Base-by-base conservation (phyloP, 148 eudicot genomes). In the Camellia granthamiana region DNA sequence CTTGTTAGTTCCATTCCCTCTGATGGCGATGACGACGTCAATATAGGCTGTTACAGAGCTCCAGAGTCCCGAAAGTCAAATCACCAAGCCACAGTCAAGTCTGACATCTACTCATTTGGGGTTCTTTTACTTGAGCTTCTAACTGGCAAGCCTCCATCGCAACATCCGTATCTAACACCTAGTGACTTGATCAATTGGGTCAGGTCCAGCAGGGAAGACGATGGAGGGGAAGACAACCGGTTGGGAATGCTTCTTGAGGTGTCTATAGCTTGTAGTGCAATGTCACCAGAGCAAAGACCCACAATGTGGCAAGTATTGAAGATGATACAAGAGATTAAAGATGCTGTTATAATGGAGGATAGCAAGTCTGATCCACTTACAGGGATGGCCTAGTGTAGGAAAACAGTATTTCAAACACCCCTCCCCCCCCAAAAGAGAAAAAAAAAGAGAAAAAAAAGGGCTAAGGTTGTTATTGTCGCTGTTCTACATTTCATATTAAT, bases 271-370 rank as follows among this genome's bases (percentile, higher is more conserved):
- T 74, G 77, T 18, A 58, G 77, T 1, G 64, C 38, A 1, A 18
- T 14, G n/a, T 41, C 65, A 4, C 77, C 77, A 0, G 73, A 69
- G 30, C 73, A 69, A 23, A 69, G 73, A n/a, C 73, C 73, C 13
- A 46, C 55, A 1, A 74, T 74, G 77, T 74, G 77, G 77, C 77
- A 74, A 41, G 77, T 74, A 49, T 41, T 74, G 77, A 74, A 74
- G 77, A 58, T 74, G 51, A 58, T 74, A 15, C 77, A 74, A 23
- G 77, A 74, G 62, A 58, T 74, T 16, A 74, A 74, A 58, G 77
- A 56, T 42, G 77, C 19, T 4, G 77, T 30, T 52, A 18, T 68
- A 41, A 41, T 30, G 61, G 76, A 73, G n/a, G 76, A 30, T 18
- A 3, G 46, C 4, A 59, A 51, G 7, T 51, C 7, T 11, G 59